Percentiles rank a stretch among this genome's conserved stretches.
Evolutionary conservation across 768 basidiomycete genomes (phyloP).

Genomic region (Neoboletus brunneissimus): DNA sequence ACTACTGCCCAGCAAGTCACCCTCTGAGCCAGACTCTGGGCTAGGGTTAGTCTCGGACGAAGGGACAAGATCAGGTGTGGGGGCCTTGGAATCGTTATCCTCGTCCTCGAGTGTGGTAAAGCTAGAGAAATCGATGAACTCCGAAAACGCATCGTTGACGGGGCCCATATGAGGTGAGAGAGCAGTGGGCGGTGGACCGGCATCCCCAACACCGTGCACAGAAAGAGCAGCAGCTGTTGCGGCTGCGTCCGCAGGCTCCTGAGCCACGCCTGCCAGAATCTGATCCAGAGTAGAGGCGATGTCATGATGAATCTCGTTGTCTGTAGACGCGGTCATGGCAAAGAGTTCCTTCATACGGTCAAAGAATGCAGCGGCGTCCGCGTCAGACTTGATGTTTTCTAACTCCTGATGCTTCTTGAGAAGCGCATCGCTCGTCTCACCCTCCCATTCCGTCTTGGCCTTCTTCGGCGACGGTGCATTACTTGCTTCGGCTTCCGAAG

Average conservation of each 20-base stretch:
- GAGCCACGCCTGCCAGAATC: slow-evolving; percentile 57
- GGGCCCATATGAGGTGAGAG: slow-evolving; percentile 36
- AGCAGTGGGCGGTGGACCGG: slow-evolving; percentile 31
- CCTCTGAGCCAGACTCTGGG: slow-evolving; percentile 70
- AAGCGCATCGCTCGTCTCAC: slow-evolving; percentile 50
- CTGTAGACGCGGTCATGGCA: slow-evolving; percentile 42
- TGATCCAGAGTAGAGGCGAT: slow-evolving; percentile 61
- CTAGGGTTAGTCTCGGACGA: slow-evolving; percentile 75
- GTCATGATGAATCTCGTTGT: slow-evolving; percentile 41
- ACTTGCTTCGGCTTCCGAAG: slow-evolving; percentile 29
- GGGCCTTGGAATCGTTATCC: slow-evolving; percentile 62
- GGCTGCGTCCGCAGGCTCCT: slow-evolving; percentile 36
- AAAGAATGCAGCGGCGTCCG: slow-evolving; percentile 61
- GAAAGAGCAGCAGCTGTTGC: slow-evolving; percentile 30
- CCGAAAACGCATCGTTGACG: slow-evolving; percentile 39
- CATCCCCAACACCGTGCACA: slow-evolving; percentile 26
- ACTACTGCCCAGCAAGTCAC: slow-evolving; percentile 47
- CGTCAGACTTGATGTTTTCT: slow-evolving; percentile 58
- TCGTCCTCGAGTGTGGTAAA: slow-evolving; percentile 54
- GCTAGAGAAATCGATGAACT: slow-evolving; percentile 68
- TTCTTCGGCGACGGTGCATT: slow-evolving; percentile 73
- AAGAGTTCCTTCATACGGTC: slow-evolving; percentile 64
- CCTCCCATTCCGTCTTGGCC: slow-evolving; percentile 69
- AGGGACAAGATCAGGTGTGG: slow-evolving; percentile 69
- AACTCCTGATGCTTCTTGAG: slow-evolving; percentile 38